Conservation (phyloP, 306 rosid genomes). For the Quercus wislizeni region DNA sequence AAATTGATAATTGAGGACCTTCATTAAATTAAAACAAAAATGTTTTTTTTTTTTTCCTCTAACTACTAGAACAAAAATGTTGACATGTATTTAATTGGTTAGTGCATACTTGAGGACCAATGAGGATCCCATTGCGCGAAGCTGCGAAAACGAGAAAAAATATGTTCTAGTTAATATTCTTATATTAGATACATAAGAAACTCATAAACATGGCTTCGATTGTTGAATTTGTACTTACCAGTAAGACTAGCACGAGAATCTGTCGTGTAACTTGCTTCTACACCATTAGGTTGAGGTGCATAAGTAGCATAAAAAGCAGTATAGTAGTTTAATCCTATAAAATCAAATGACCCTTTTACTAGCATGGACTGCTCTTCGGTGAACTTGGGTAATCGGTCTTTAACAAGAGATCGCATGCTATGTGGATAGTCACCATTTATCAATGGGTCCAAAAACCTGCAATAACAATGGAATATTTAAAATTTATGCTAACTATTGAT, state of each 20-base stretch:
- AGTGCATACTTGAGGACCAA: slow-evolving; percentile 47
- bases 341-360: slow-evolving; percentile 56
- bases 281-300: slow-evolving; percentile 11
- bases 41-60: no score
- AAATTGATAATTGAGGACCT: no score
- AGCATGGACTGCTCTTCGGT: slow-evolving; percentile 29
- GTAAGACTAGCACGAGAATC: slow-evolving; percentile 32
- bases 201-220: neutral
- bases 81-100: no score
- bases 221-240: slow-evolving; percentile 19
- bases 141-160: slow-evolving; percentile 9
- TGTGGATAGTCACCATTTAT: slow-evolving; percentile 53
- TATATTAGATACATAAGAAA: neutral
- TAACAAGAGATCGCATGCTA: slow-evolving; percentile 35
- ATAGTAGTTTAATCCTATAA: slow-evolving; percentile 63
- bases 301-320: slow-evolving; percentile 37
- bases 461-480: neutral
- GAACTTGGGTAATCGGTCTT: slow-evolving; percentile 51
- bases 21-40: no score
- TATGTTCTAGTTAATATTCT: neutral
- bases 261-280: slow-evolving; percentile 21
- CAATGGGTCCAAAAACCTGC: slow-evolving; percentile 61
- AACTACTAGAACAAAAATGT: no score
- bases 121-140: slow-evolving; percentile 35
- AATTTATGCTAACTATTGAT: no score